Evolutionary conservation across 2,329 filamentous ascomycete genomes (phyloP), one percentile per base, ranked within the genome.

Genomic region (Cordyceps cateniannulata): DNA sequence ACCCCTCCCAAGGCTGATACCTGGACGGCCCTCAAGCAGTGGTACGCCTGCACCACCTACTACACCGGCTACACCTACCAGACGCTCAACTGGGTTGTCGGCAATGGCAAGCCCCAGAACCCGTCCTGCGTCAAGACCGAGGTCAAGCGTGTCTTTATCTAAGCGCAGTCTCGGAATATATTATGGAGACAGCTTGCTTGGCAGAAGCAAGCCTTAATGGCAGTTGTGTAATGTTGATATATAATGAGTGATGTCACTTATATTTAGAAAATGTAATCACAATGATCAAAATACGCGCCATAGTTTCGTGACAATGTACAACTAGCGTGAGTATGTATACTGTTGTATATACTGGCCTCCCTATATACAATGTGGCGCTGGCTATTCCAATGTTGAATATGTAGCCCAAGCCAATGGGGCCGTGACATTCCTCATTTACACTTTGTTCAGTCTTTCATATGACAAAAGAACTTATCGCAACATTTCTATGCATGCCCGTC

Each of bases 221-320:
- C 35, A 45, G 48, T 40, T 32, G 45, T 35, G 14, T 35, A 10
- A 29, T 32, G 18, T 32, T 50, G n/a, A 44, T 18, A 58, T 32
- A 42, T 49, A 32, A 58, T 50, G 14, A 58, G 22, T 29, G 12
- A 47, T 6, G n/a, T 25, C 27, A 25, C 16, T 25, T 20, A 49
- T 58, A 24, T 44, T 51, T 20, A 42, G 29, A 24, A 9, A 58
- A 50, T 58, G 25, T n/a, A 48, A 25, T 93, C 87, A 71, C 92
- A 47, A 48, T 18, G 5, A 29, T n/a, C 14, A 29, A 27, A 44
- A 7, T 20, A 9, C 18, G 12, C 20, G n/a, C 16, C n/a, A 8
- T 35, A 3, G 32, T 12, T 12, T 35, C 32, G 32, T 35, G 32
- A 35, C 8, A 12, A 35, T 35, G 5, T 35, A 35, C 32, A 35